Conservation (phyloP, 169 alveolate species). For the Plasmodium ovale region DNA sequence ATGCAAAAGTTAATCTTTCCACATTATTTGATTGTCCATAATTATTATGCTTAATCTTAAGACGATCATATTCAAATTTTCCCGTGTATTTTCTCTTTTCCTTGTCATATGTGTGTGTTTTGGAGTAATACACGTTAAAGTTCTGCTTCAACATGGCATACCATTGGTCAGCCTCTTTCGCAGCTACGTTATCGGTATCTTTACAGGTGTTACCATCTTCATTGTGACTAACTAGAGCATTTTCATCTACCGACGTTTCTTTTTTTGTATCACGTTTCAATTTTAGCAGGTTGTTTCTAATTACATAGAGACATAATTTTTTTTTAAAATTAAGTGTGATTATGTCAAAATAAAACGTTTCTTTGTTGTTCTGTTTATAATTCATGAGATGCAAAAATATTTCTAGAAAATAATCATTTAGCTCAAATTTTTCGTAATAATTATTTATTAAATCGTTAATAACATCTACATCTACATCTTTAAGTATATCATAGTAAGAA, state of each 20-base stretch:
- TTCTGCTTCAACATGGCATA: constrained; percentile 20
- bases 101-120: constrained; percentile 45
- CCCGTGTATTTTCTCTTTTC: constrained; percentile 31
- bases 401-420: constrained; percentile 50
- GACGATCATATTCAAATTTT: neutral
- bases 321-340: constrained; percentile 47
- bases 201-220: neutral
- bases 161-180: constrained; percentile 16
- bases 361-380: constrained; percentile 14
- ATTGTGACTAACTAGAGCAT: neutral
- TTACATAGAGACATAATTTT: neutral
- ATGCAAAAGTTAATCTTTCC: constrained; percentile 7
- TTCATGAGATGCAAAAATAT: constrained; percentile 11
- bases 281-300: constrained; percentile 22
- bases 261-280: neutral
- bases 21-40: neutral
- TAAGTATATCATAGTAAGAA: constrained; percentile 47
- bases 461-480: constrained; percentile 34
- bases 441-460: constrained; percentile 25
- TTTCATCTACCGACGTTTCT: neutral
- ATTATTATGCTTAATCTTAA: constrained; percentile 43
- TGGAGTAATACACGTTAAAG: constrained; percentile 55
- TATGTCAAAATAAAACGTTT: constrained; percentile 41
- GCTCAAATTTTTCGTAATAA: constrained; percentile 19
- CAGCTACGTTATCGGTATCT: no score